Base-by-base conservation (phyloP, 1,284 basidiomycete species). In the Heterobasidion occidentale region DNA sequence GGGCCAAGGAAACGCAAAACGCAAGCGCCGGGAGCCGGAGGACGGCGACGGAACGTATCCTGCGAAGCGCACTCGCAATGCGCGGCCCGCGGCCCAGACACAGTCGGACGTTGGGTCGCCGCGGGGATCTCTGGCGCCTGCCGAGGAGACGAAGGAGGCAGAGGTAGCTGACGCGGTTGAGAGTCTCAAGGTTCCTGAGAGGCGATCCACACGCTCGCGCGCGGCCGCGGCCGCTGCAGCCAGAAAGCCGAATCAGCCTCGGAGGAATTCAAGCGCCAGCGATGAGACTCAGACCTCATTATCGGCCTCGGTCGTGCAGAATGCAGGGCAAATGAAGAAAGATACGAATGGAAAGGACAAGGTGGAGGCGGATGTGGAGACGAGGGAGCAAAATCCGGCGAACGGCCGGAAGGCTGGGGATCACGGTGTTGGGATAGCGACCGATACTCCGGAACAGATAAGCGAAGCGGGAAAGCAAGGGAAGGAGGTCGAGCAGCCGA, bases 11-110 rank as follows among this genome's bases (percentile, higher is more conserved):
- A 72, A 70, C 2, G 67, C 67, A 12, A 84, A 81, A 64, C 74
- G 85, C 55, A 83, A 78, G 64, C 73, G 83, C 27, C 80, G 74
- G 65, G 84, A 86, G 46, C 68, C 67, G 6, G 85, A 86, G 46
- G 84, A 87, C 51, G 79, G 76, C 7, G 84, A 88, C 60, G 75
- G 78, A 1, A 77, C 81, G 8, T 88, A 86, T 64, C 86, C 86
- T n/a, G 79, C 83, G 7, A 87, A 86, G 68, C 78, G 84, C 36
- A 76, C 81, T 15, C 76, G 85, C 33, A 74, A 78, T 11, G 70
- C 81, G 51, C 76, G 73, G 17, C 61, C 61, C 7, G 59, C 61
- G 9, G 63, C 61, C 8, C 63, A 59, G 14, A 57, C 61, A 51
- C 61, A 64, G 9, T 59, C 60, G 11, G 57, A 59, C 6, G 56